These are phyloP conservation scores for Lactuca saligna DNA, from an alignment of 129 eudicot genomes.

Conservation along the genomic window DNA sequence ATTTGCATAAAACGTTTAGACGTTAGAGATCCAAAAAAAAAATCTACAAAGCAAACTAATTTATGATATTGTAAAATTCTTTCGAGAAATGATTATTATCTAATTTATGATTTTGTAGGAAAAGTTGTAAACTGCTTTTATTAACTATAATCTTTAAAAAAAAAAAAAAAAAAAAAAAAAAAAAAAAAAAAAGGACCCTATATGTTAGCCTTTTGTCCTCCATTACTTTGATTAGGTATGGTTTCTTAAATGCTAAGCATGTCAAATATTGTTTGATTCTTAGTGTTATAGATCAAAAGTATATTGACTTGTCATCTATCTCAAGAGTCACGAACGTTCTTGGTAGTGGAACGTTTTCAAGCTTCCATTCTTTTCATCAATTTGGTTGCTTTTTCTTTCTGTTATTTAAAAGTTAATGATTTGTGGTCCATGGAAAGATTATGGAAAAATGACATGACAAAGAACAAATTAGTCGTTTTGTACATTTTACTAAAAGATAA, in stretches of 20 bases:
- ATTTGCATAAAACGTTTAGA: not conserved
- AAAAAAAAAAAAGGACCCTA: too few species aligned
- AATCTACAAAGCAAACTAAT: not conserved
- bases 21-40: not conserved
- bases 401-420: conserved; percentile 7
- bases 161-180: too few species aligned
- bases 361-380: conserved; percentile 13
- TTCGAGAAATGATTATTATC: not conserved
- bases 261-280: not conserved
- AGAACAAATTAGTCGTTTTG: conserved; percentile 16
- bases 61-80: too few species aligned
- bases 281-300: conserved; percentile 24
- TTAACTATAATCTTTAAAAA: too few species aligned
- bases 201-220: not conserved
- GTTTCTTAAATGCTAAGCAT: conserved; percentile 13
- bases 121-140: not conserved
- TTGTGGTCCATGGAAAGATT: conserved; percentile 33
- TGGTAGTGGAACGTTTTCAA: conserved; percentile 32
- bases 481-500: not conserved
- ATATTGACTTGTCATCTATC: conserved; percentile 27
- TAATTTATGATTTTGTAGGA: too few species aligned
- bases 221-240: not conserved
- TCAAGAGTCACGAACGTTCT: conserved; percentile 31
- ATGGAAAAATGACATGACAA: conserved; percentile 28
- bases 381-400: not conserved